Percentiles rank a stretch among this genome's conserved stretches.
These are phyloP conservation scores for Coffea eugenioides DNA, from an alignment of 257 asterid species.

Conservation along the genomic window DNA sequence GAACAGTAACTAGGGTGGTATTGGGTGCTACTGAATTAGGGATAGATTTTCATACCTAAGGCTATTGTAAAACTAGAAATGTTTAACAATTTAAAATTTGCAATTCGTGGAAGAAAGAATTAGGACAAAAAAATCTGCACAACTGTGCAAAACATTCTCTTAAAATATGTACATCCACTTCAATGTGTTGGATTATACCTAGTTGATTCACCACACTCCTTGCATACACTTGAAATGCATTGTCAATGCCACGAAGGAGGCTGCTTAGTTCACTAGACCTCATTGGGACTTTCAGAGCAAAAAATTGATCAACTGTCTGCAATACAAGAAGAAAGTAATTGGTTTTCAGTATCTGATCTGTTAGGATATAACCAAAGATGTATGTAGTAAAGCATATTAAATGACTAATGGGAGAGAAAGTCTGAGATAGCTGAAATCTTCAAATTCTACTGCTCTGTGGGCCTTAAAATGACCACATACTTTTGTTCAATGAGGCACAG, in stretches of 20 bases:
- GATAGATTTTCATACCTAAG: no score
- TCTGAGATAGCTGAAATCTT: neutral
- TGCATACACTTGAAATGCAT: conserved; percentile 90
- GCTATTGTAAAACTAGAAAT: no score
- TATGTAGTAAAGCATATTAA: no score
- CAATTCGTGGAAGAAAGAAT: no score
- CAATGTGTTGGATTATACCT: conserved; percentile 43
- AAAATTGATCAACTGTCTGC: conserved; percentile 99
- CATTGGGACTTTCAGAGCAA: conserved; percentile 91
- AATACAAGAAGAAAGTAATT: conserved; percentile 15
- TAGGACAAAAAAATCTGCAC: neutral
- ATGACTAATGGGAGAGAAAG: neutral
- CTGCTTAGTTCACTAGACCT: conserved; percentile 81
- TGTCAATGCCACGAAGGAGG: conserved; percentile 90
- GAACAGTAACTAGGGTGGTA: no score
- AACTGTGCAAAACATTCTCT: neutral
- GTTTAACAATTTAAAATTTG: no score
- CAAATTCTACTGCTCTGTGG: neutral
- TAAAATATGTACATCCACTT: neutral
- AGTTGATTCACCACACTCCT: conserved; percentile 64
- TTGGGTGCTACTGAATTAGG: no score
- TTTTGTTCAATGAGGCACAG: neutral
- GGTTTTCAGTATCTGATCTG: neutral
- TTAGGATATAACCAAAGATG: neutral
- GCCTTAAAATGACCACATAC: neutral